Percentiles rank a stretch among this genome's conserved stretches.
Conservation (phyloP, 179 eudicot species). For the Silene noctiflora region DNA sequence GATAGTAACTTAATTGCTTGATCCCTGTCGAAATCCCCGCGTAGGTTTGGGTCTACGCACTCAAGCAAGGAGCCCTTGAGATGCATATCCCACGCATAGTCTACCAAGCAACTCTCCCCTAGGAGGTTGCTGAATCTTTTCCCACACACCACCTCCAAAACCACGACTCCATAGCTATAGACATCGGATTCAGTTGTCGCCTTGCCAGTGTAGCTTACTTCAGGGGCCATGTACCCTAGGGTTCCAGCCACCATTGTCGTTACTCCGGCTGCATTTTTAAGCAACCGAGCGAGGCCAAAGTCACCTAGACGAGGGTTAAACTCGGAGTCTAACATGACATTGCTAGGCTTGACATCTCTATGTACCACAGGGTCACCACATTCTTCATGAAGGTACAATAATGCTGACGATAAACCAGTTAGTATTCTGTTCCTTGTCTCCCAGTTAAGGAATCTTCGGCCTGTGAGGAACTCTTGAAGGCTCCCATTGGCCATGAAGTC, state of each 20-base stretch:
- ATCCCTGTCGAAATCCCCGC: slow-evolving; percentile 34
- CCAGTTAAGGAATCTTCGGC: slow-evolving; percentile 44
- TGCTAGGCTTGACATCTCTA: slow-evolving; percentile 73
- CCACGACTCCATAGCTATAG: slow-evolving; percentile 71
- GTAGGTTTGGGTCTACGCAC: slow-evolving; percentile 46
- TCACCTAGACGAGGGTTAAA: slow-evolving; percentile 65
- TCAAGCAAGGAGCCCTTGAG: slow-evolving; percentile 34
- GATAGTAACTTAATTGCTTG: slow-evolving; percentile 40
- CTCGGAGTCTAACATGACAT: slow-evolving; percentile 62
- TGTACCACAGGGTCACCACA: slow-evolving; percentile 62
- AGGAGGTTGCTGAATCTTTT: slow-evolving; percentile 47
- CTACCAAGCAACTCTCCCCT: slow-evolving; percentile 60
- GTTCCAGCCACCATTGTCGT: slow-evolving; percentile 76
- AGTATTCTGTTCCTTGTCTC: slow-evolving; percentile 46
- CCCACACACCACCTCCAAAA: slow-evolving; percentile 64
- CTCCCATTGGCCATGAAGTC: slow-evolving; percentile 75
- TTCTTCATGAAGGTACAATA: slow-evolving; percentile 67
- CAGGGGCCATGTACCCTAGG: slow-evolving; percentile 70
- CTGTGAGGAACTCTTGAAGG: slow-evolving; percentile 51
- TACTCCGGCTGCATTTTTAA: slow-evolving; percentile 41
- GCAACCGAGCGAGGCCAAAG: slow-evolving; percentile 63
- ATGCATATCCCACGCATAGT: slow-evolving; percentile 48
- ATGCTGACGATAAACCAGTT: slow-evolving; percentile 54
- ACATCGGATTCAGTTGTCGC: slow-evolving; percentile 63
- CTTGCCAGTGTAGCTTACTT: slow-evolving; percentile 58